Percentiles rank a stretch among this genome's conserved stretches.
These are phyloP conservation scores for Tolypocladium cylindrosporum DNA, from an alignment of 2,329 filamentous ascomycete species.

Conservation along the genomic window DNA sequence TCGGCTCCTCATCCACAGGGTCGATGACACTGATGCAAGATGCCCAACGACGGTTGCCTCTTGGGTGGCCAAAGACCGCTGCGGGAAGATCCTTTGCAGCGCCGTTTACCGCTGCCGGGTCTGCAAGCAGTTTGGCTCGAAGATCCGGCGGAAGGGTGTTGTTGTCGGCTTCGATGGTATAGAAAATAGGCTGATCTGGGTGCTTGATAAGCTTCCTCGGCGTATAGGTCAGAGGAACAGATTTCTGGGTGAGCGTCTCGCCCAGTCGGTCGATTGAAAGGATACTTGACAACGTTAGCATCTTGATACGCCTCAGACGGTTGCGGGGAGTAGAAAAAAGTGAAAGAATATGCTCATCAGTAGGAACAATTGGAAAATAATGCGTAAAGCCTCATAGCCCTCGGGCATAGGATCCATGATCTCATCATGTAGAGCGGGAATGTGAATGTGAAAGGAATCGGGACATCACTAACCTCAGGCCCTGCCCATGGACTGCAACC, in stretches of 20 bases:
- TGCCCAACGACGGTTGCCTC: constrained; percentile 79
- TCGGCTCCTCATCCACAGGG: constrained; percentile 59
- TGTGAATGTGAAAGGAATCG: background rate
- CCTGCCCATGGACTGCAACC: constrained; percentile 85
- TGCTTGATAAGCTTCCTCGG: constrained; percentile 81
- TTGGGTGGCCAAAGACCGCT: constrained; percentile 81
- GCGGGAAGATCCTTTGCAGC: constrained; percentile 62
- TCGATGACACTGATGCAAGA: constrained; percentile 93
- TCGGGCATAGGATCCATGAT: constrained; percentile 45
- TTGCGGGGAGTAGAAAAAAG: background rate
- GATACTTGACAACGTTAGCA: constrained; percentile 43
- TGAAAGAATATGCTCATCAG: constrained; percentile 50
- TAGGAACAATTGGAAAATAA: constrained; percentile 89
- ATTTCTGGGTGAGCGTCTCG: constrained; percentile 78
- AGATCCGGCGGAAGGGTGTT: constrained; percentile 80
- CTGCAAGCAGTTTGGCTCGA: constrained; percentile 61
- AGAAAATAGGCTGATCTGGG: constrained; percentile 81
- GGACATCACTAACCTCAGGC: constrained; percentile 56
- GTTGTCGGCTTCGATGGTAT: constrained; percentile 88
- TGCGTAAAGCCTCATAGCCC: constrained; percentile 46
- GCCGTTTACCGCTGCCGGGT: constrained; percentile 61
- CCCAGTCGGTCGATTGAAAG: constrained; percentile 83
- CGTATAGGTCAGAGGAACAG: constrained; percentile 79
- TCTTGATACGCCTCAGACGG: background rate
- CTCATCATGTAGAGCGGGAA: constrained; percentile 47